A percentile compares a stretch with the other conserved stretches of the same genome.
phyloP scores from a whole-genome alignment of 1,284 basidiomycete species.

The Ganoderma resinaceum region DNA sequence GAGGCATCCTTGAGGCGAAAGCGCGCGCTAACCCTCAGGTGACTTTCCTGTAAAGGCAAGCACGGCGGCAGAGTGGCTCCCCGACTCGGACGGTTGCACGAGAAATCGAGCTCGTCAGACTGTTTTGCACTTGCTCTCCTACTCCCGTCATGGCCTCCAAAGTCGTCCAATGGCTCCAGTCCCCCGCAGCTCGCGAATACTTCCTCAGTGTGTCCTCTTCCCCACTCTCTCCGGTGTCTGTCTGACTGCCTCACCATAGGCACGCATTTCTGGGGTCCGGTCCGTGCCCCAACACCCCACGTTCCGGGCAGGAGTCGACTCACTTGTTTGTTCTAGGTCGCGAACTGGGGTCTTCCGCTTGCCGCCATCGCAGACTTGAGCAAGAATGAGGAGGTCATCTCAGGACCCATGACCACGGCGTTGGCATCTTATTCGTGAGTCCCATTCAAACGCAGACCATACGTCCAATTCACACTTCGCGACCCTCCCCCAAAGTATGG shows the following conservation, averaged over 20 bases:
- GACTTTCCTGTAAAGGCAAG: background rate
- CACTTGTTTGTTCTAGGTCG: constrained; percentile 62
- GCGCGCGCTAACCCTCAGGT: background rate
- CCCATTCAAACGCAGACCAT: background rate
- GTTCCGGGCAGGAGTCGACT: constrained; percentile 13
- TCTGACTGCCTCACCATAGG: constrained; percentile 53
- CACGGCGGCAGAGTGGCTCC: background rate
- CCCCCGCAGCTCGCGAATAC: constrained; percentile 89
- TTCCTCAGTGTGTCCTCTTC: constrained; percentile 82
- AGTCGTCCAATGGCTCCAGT: constrained; percentile 87
- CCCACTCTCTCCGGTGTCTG: constrained; percentile 1
- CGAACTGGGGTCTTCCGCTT: constrained; percentile 96
- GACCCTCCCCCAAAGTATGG: constrained; percentile 60
- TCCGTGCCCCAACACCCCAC: constrained; percentile 47
- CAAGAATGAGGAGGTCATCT: constrained; percentile 96
- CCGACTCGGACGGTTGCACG: constrained; percentile 5
- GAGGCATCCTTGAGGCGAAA: background rate
- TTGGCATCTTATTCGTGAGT: constrained; percentile 92
- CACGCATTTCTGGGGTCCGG: constrained; percentile 96
- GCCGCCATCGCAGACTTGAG: constrained; percentile 89
- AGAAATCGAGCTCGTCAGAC: constrained; percentile 25
- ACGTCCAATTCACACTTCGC: constrained; percentile 3
- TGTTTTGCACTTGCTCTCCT: constrained; percentile 22
- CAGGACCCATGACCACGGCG: constrained; percentile 93
- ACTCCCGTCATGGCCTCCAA: constrained; percentile 70